Evolutionary conservation across 106 monocot species (phyloP).

Genomic region (Phalaenopsis aphrodite): DNA sequence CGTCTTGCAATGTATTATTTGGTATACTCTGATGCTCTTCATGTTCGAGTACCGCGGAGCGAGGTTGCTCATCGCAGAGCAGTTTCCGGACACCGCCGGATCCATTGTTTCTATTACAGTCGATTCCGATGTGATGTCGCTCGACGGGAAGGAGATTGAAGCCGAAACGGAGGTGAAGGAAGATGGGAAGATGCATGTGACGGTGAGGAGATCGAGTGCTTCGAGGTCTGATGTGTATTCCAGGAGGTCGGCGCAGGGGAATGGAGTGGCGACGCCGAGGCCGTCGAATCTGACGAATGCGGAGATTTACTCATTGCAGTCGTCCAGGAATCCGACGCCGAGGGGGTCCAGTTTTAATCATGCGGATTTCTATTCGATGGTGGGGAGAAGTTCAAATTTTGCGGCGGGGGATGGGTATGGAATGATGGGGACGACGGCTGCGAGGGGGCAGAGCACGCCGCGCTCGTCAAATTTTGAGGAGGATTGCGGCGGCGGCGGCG

Average conservation of each 20-base stretch:
- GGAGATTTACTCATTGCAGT: constrained; percentile 95
- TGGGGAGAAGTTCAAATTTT: constrained; percentile 80
- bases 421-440: constrained; percentile 5
- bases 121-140: constrained; percentile 42
- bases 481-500: constrained; percentile 11
- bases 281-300: constrained; percentile 97
- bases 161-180: constrained; percentile 34
- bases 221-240: constrained; percentile 38
- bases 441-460: constrained; percentile 20
- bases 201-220: constrained; percentile 40
- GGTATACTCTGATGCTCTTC: constrained; percentile 69
- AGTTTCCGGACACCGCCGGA: constrained; percentile 43
- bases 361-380: constrained; percentile 84
- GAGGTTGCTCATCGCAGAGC: constrained; percentile 37
- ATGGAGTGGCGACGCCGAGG: constrained; percentile 64
- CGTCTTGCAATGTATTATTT: constrained; percentile 69
- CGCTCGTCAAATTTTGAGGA: constrained; percentile 60
- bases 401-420: constrained; percentile 41
- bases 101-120: constrained; percentile 50
- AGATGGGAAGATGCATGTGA: constrained; percentile 48
- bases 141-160: constrained; percentile 32
- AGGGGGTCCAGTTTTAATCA: constrained; percentile 94
- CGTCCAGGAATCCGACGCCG: constrained; percentile 87
- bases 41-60: constrained; percentile 60
- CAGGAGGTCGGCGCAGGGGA: constrained; percentile 27